Percentiles rank a stretch among this genome's conserved stretches.
These are phyloP conservation scores for Prosopis cineraria DNA, from an alignment of 306 rosid genomes.

Conservation along the genomic window DNA sequence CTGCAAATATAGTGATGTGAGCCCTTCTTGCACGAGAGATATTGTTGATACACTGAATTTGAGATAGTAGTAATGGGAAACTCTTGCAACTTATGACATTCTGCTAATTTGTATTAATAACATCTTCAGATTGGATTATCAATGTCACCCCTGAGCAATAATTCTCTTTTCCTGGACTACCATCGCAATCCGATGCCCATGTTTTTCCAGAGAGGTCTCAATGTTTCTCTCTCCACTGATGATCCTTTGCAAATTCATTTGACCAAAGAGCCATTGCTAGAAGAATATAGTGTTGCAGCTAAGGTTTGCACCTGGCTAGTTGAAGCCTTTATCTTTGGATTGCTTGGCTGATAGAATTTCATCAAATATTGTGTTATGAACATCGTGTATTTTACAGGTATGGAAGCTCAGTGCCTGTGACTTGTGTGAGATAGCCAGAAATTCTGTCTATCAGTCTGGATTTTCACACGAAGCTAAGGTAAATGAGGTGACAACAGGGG, in stretches of 20 bases:
- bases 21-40: constrained; percentile 8
- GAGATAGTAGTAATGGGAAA: constrained; percentile 20
- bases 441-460: constrained; percentile 92
- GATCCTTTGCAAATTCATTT: constrained; percentile 58
- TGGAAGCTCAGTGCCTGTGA: constrained; percentile 92
- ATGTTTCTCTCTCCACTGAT: constrained; percentile 82
- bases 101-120: constrained; percentile 15
- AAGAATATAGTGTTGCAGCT: constrained; percentile 58
- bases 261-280: constrained; percentile 52
- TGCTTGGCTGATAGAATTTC: not conserved
- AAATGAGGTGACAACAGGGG: constrained; percentile 17
- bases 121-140: constrained; percentile 65
- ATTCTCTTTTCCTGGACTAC: constrained; percentile 85
- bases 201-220: constrained; percentile 85
- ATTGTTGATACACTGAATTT: constrained; percentile 9
- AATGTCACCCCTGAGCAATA: constrained; percentile 89
- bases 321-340: not conserved
- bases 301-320: constrained; percentile 37
- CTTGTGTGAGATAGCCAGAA: constrained; percentile 83
- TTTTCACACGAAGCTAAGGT: constrained; percentile 83
- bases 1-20: constrained; percentile 13
- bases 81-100: constrained; percentile 1
- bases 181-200: constrained; percentile 79
- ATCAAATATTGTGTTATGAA: constrained; percentile 26
- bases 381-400: constrained; percentile 49